Evolutionary conservation across 768 basidiomycete genomes (phyloP).

Genomic region (Boletus pseudopeckii): DNA sequence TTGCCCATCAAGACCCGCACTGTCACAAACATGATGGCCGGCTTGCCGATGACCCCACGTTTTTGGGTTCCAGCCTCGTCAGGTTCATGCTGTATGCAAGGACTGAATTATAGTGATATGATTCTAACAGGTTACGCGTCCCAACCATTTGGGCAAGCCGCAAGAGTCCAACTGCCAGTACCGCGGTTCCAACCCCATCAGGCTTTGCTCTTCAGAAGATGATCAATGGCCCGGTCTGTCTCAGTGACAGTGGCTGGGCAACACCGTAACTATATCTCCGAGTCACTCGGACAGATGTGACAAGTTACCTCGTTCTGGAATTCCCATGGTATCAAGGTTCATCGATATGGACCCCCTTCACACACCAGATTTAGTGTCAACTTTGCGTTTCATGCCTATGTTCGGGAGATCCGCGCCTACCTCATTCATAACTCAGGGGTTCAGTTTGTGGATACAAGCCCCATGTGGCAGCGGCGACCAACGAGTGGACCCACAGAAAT

Average conservation of each 20-base stretch:
- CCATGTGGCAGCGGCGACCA: slow-evolving; percentile 2
- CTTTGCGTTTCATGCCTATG: slow-evolving; percentile 22
- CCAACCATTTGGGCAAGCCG: neutral
- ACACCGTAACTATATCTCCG: neutral
- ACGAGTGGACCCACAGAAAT: slow-evolving; percentile 17
- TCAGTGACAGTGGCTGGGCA: neutral
- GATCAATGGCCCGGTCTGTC: neutral
- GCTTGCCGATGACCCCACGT: neutral
- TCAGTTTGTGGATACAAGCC: neutral
- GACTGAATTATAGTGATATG: neutral
- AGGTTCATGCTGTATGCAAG: too few relatives aligned
- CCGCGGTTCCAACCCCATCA: neutral
- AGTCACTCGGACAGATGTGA: neutral
- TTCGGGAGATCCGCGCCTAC: slow-evolving; percentile 14
- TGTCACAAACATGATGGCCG: neutral
- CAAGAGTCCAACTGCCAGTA: neutral
- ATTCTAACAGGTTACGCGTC: neutral
- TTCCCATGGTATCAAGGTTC: slow-evolving; percentile 21
- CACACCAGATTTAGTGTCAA: slow-evolving; percentile 7
- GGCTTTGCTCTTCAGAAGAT: neutral
- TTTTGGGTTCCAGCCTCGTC: neutral
- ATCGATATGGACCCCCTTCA: slow-evolving; percentile 1
- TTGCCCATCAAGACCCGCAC: neutral
- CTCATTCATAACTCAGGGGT: neutral
- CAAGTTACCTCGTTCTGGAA: neutral